Evolutionary conservation across 192 early-diverging fungal genomes (phyloP).

Genomic region (Coemansia sp.): DNA sequence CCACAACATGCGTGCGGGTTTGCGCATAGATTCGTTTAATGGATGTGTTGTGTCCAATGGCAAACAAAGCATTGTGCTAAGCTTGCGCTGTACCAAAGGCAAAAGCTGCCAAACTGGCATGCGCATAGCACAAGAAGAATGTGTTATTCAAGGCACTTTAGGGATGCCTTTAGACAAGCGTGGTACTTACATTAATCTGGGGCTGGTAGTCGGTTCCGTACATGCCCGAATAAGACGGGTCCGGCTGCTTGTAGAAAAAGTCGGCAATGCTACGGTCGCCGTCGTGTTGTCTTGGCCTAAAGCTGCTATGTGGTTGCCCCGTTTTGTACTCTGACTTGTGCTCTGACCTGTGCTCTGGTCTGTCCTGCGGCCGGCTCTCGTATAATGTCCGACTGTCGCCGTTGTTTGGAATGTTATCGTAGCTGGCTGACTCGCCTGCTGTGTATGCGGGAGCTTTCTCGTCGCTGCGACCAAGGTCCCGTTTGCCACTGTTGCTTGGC

Average conservation of each 20-base stretch:
- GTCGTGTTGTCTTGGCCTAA: neutral
- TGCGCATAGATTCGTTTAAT: slow-evolving; percentile 1
- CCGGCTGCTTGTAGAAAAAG: slow-evolving; percentile 49
- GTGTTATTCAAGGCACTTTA: neutral
- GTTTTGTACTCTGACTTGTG: slow-evolving; percentile 1
- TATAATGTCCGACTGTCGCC: slow-evolving; percentile 15
- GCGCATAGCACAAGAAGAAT: neutral
- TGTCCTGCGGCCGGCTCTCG: neutral
- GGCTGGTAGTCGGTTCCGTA: slow-evolving; percentile 47
- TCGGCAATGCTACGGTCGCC: slow-evolving; percentile 23
- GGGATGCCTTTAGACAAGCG: neutral
- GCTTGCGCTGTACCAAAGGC: neutral
- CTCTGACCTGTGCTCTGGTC: neutral
- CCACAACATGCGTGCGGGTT: slow-evolving; percentile 2
- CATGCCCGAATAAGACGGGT: slow-evolving; percentile 27
- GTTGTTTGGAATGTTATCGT: slow-evolving; percentile 9
- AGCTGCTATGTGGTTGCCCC: neutral
- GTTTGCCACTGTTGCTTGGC: neutral
- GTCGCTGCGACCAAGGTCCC: slow-evolving; percentile 5
- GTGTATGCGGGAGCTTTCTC: slow-evolving; percentile 7
- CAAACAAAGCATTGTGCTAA: neutral
- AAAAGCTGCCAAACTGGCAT: neutral
- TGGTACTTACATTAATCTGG: slow-evolving; percentile 40
- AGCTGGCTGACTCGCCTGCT: slow-evolving; percentile 27
- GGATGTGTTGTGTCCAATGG: neutral